Evolutionary conservation across 2,329 filamentous ascomycete genomes (phyloP), one percentile per base, ranked within the genome.

Genomic region (Zalaria sp.): DNA sequence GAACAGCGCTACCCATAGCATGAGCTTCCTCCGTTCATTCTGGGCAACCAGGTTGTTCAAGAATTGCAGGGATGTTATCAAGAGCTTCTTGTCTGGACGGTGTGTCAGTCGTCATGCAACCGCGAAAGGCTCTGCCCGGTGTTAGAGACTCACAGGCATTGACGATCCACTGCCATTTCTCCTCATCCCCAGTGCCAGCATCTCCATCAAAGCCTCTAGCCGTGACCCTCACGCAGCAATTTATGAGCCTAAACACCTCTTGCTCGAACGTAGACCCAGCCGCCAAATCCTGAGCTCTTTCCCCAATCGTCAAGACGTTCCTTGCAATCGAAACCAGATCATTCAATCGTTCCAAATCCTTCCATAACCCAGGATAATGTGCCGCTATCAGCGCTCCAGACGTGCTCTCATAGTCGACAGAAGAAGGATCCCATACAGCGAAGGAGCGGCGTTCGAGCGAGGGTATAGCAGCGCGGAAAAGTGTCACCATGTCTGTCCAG

Each of bases 21-120:
- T 73, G 49, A 79, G 65, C 52, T 81, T 80, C 34, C 75, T 64
- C 45, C 75, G 68, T 57, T 81, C 76, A 49, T 81, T 81, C 46
- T 76, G 71, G 53, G 76, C 75, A 37, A 78, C 74, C 38, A 79
- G 69, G 48, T 80, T 80, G 58, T 80, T 77, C 42, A 80, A 58
- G 48, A 78, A 79, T 53, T 80, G 77, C n/a, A 81, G 63, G 46
- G 73, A 75, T 3, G 75, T 78, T 42, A 79, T 79, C 51, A 80
- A 63, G 11, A 80, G 62, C 50, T 76, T 75, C 59, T 81, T 79
- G 59, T 77, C 55, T 58, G 41, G n/a, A 27, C 10, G 35, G 27
- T 27, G 6, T 10, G 5, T 3, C 9, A 11, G 5, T 18, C 35
- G 44, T 25, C 5, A 27, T 6, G 6, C 5, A 5, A 27, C 3